Base-by-base conservation (phyloP, 148 eudicot species). In the Camellia granthamiana region DNA sequence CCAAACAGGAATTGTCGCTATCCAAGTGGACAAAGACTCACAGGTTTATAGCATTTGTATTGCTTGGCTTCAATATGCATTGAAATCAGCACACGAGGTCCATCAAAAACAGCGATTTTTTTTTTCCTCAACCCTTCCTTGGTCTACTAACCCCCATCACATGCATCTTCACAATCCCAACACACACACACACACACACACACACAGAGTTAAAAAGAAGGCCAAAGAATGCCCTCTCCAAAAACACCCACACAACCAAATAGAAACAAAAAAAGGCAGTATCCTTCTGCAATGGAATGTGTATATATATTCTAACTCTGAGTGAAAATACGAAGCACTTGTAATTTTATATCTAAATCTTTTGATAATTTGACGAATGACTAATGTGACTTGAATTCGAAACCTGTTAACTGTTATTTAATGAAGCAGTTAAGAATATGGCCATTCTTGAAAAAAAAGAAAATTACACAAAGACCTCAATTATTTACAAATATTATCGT, bases 91-190 rank as follows among this genome's bases (percentile, higher is more conserved):
- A 77, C 7, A 61, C 79, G 6, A 74, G 43, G 23, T 14, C 43
- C 80, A 83, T 71, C 1, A 79, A 83, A 63, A 78, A 76, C 81
- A 65, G 68, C 23, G 78, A 44, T 46, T 72, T 75, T 79, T 43
- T 38, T 80, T 23, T 44, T 55, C 41, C 72, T 69, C 49, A 65
- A 74, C 77, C 75, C 58, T 64, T 81, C 19, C 75, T 79, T 59
- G 75, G 43, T 56, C 78, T 73, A 64, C 30, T 7, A 2, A 0
- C 59, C 23, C 69, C 59, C 73, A 62, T 63, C 83, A 80, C 83
- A 58, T 77, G 84, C 69, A 78, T 66, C 82, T 72, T 79, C 81
- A 67, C 69, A 78, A 67, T 78, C 85, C 85, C 85, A 83, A 74
- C 12, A 51, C 1, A n/a, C 15, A n/a, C 42, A 1, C 0, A 51